Percentiles rank a stretch among this genome's conserved stretches.
Evolutionary conservation across 179 eudicot genomes (phyloP).

Genomic region (Nepenthes alata): DNA sequence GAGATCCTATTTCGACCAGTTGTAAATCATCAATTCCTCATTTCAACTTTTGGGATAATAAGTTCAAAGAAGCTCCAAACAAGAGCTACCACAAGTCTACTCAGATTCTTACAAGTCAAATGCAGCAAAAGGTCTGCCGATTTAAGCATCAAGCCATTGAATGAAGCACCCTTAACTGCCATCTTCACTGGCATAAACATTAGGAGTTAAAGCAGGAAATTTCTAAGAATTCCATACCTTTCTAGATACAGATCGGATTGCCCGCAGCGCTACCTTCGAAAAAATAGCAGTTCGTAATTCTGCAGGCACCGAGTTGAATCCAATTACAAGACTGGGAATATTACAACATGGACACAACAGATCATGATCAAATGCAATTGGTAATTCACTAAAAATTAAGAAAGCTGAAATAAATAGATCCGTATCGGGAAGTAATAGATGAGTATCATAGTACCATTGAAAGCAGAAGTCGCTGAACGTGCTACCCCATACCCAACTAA

Average conservation of each 20-base stretch:
- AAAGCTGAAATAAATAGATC: background rate
- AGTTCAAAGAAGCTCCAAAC: too few species aligned
- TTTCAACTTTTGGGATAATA: too few species aligned
- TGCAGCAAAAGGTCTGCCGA: too few species aligned
- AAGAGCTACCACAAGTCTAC: too few species aligned
- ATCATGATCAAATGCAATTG: background rate
- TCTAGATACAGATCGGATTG: slow-evolving; percentile 80
- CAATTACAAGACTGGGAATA: slow-evolving; percentile 2
- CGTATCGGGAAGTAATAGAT: background rate
- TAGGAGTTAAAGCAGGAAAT: too few species aligned
- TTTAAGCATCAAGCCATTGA: too few species aligned
- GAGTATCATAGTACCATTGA: slow-evolving; percentile 52
- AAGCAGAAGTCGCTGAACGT: slow-evolving; percentile 76
- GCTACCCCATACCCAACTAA: slow-evolving; percentile 91
- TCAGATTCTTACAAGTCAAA: too few species aligned
- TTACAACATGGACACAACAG: background rate
- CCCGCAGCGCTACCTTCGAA: slow-evolving; percentile 86
- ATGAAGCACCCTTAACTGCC: too few species aligned
- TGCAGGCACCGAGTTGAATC: slow-evolving; percentile 19
- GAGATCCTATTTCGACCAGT: too few species aligned
- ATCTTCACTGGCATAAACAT: too few species aligned
- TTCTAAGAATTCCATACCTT: slow-evolving; percentile 34
- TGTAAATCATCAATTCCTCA: too few species aligned
- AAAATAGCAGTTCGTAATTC: slow-evolving; percentile 95
- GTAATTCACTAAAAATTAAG: background rate